These are phyloP conservation scores for Phytopythium kandeliae DNA, from an alignment of 352 stramenopile genomes.

Conservation along the genomic window DNA sequence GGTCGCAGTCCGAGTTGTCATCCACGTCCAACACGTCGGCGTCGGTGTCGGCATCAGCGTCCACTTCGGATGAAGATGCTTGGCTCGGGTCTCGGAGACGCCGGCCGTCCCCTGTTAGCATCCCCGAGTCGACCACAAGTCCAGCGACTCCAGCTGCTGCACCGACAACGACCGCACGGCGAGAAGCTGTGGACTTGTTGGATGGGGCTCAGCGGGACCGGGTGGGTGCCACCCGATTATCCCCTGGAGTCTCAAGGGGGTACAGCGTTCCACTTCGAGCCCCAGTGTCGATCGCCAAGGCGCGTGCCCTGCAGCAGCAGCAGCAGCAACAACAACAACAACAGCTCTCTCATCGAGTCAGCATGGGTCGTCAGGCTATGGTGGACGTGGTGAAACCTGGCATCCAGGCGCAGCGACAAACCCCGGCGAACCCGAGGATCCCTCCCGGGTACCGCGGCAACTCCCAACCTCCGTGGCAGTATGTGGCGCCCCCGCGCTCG, in stretches of 20 bases:
- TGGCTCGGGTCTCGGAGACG: neutral
- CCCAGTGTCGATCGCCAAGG: constrained; percentile 2
- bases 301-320: constrained; percentile 1
- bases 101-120: neutral
- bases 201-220: neutral
- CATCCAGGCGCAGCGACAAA: neutral
- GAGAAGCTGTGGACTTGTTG: neutral
- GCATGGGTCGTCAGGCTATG: neutral
- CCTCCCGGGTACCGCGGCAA: constrained; percentile 3
- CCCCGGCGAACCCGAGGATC: neutral
- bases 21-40: neutral
- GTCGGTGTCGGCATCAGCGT: neutral
- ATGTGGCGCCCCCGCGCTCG: neutral
- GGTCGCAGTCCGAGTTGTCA: neutral
- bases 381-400: neutral
- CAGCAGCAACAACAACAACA: constrained; percentile 6
- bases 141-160: no score
- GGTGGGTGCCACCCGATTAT: neutral
- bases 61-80: neutral
- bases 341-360: neutral
- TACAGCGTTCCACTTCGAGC: constrained; percentile 3
- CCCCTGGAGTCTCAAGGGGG: neutral
- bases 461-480: neutral
- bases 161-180: no score
- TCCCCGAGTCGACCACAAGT: neutral